Evolutionary conservation across 106 monocot species (phyloP), one percentile per base, ranked within the genome.

Genomic region (Hemerocallis citrina): DNA sequence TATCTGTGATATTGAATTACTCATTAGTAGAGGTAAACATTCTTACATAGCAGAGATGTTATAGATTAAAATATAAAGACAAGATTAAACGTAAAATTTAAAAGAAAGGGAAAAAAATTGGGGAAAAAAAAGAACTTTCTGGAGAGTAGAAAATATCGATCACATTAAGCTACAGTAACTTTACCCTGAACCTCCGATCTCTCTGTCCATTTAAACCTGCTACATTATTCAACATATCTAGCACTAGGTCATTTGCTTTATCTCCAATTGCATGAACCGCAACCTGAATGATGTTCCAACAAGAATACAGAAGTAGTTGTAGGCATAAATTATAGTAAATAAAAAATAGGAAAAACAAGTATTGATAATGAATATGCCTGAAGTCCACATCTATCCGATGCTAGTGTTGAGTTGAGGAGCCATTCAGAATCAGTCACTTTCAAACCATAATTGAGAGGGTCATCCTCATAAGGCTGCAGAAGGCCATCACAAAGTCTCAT

Each of bases 191-290:
- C 68, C 95, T 75, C 34, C 80, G 77, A 67, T 95, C 90, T 67
- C 69, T 75, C 39, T 30, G 56, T 76, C 85, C 86, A 84, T 86
- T 86, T 46, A 34, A 51, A 63, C 68, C 62, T 20, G 47, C 75
- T 15, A 90, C 74, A 28, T 61, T 57, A 14, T 82, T 52, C 58
- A 59, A 78, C 78, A 90, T 43, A 78, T 95, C 76, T 20, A 95
- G 79, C 55, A 95, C 72, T 78, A 81, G 51, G 22, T 95, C 86
- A 75, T 95, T 95, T 65, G 95, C 89, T 85, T 95, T 90, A 57
- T 95, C 90, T 63, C 95, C 95, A 59, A 95, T 95, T 34, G 95
- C 95, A 79, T 95, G 95, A 69, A 95, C 76, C 24, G 95, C 95
- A 78, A 95, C 76, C 95, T 95, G 55, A 66, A 29, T 10, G 48